A percentile compares a stretch with the other conserved stretches of the same genome.
These are phyloP conservation scores for Russula sp. DNA, from an alignment of 768 basidiomycete species.

Conservation along the genomic window DNA sequence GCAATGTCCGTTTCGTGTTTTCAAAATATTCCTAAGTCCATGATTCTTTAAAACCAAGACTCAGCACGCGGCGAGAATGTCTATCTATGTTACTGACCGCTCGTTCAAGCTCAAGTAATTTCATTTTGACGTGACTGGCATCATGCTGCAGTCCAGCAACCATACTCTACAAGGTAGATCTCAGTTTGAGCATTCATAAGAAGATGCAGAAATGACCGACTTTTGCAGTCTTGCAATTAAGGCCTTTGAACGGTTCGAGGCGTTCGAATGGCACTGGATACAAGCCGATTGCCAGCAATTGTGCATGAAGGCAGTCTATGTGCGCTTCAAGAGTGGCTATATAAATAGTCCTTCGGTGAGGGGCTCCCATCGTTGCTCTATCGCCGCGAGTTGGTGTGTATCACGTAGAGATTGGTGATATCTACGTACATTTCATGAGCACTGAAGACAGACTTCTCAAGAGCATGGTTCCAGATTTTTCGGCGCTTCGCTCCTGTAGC, in stretches of 20 bases:
- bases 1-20: slow-evolving; percentile 13
- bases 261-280: slow-evolving; percentile 56
- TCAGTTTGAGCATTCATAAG: background rate
- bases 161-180: slow-evolving; percentile 54
- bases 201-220: slow-evolving; percentile 37
- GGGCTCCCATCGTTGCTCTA: slow-evolving; percentile 65
- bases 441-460: slow-evolving; percentile 68
- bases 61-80: background rate
- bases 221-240: slow-evolving; percentile 77
- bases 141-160: slow-evolving; percentile 70
- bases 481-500: slow-evolving; percentile 58
- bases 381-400: background rate
- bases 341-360: slow-evolving; percentile 66
- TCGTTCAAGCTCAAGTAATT: slow-evolving; percentile 65
- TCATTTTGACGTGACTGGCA: slow-evolving; percentile 53
- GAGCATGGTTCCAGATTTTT: slow-evolving; percentile 74
- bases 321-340: slow-evolving; percentile 70
- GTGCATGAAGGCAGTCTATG: slow-evolving; percentile 63
- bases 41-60: slow-evolving; percentile 23
- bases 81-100: slow-evolving; percentile 46
- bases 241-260: slow-evolving; percentile 60
- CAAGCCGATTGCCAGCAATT: slow-evolving; percentile 50
- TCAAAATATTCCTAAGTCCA: slow-evolving; percentile 23
- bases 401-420: slow-evolving; percentile 4
- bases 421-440: slow-evolving; percentile 60